Base-by-base conservation (phyloP, 1,284 basidiomycete species). In the Pseudozyma flocculosa region DNA sequence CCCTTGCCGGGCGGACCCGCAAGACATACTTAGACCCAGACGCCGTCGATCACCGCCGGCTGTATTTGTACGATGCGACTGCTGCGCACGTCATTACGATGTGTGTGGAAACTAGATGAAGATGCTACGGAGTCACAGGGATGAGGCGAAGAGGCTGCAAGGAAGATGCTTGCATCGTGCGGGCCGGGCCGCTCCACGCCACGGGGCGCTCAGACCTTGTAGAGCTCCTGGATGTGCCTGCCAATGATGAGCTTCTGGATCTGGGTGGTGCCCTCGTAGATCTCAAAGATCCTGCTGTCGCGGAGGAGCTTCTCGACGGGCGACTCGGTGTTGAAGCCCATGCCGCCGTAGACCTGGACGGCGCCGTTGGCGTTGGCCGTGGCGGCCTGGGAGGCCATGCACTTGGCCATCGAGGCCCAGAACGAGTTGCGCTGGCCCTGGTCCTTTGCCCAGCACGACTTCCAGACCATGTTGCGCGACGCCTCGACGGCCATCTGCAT, bases 341-440 rank as follows among this genome's bases (percentile, higher is more conserved):
- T 78, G n/a, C 82, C 82, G 21, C 79, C 79, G 42, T 72, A 77
- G 50, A 80, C 68, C 61, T 80, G 80, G 7, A 84, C 82, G 3
- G 82, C 82, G 9, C 38, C 34, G 34, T 68, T 68, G 21, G 63
- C 70, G 44, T 74, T 74, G 43, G 51, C 52, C 18, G 63, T 59
- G 10, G 73, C 73, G 4, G 73, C 71, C 37, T 67, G 64, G 17
- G 61, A 66, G 0, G 83, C 83, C 24, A 81, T 73, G 17, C 79
- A 79, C 67, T 84, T 84, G 30, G 83, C 83, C 72, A 84, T 82
- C 15, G 81, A 82, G 2, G 83, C 83, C 56, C 81, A 81, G 77
- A 82, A 83, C 1, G 82, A 82, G 76, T 82, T 83, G 32, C 80
- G 68, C 60, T 80, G 74, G 5, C 81, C 81, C 13, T 73, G 67